Percentiles rank a stretch among this genome's conserved stretches.
Evolutionary conservation across 106 monocot genomes (phyloP).

Genomic region (Apostasia ramifera): DNA sequence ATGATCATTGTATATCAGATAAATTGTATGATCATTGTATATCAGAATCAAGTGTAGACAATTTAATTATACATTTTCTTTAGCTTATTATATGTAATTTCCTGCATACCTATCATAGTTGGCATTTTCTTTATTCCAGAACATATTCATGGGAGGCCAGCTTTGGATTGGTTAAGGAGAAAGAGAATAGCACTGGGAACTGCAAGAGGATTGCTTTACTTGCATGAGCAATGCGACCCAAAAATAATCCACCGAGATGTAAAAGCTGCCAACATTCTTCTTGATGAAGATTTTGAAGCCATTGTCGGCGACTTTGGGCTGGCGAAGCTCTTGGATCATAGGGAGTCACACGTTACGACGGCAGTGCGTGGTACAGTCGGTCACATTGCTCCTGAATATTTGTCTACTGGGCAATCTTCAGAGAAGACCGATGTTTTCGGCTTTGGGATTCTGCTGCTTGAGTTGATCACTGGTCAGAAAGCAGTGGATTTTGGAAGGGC

Average conservation of each 20-base stretch:
- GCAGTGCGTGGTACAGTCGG: constrained; percentile 97
- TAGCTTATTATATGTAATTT: no score
- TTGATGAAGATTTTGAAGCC: constrained; percentile 87
- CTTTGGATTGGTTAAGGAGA: constrained; percentile 73
- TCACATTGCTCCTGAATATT: constrained; percentile 91
- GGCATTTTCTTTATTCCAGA: constrained; percentile 27
- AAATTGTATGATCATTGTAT: no score
- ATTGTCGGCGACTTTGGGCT: constrained; percentile 92
- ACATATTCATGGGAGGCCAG: constrained; percentile 62
- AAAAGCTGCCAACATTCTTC: constrained; percentile 92
- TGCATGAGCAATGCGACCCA: constrained; percentile 96
- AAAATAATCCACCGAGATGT: constrained; percentile 95
- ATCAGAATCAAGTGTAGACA: no score
- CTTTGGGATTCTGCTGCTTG: constrained; percentile 80
- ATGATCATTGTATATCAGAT: no score
- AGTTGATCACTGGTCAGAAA: constrained; percentile 89
- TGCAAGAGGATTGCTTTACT: constrained; percentile 69
- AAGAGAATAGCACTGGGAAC: constrained; percentile 86
- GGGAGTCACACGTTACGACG: constrained; percentile 92
- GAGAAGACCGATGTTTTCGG: constrained; percentile 99
- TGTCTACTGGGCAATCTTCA: constrained; percentile 94
- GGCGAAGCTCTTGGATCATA: constrained; percentile 89
- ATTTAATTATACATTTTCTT: no score
- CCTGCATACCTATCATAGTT: no score
- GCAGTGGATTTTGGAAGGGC: constrained; percentile 75